Evolutionary conservation across 306 rosid species (phyloP), one percentile per base, ranked within the genome.

Genomic region (Morella rubra): DNA sequence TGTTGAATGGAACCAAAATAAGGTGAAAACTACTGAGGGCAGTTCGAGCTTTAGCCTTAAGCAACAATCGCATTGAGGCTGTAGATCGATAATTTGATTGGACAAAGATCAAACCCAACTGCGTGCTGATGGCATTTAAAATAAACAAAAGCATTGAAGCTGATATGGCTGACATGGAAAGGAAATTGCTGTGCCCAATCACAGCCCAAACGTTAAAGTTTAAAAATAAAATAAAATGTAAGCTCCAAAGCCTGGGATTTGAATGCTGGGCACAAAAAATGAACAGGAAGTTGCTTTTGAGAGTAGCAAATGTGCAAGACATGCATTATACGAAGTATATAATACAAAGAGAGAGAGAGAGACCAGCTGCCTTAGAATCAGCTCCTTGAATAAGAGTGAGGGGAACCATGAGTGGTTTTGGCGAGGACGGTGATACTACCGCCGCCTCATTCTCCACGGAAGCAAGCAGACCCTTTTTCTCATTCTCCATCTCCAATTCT

Each of bases 321-420:
- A 76, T 20, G 40, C 69, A 65, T 71, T 61, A 64, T 64, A 73
- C 14, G 32, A 19, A 58, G 20, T 40, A 50, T 11, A 44, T 32
- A 69, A 69, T 18, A 46, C 12, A 50, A 79, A 59, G 45, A 73
- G 72, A 44, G 52, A 78, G 73, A 42, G 69, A 56, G 53, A 72
- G 44, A 93, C 95, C 96, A 45, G 98, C 96, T 83, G 93, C 97
- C 50, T 82, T 86, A 50, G 91, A 84, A 84, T 82, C 87, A 81
- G 98, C 98, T 77, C 82, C 80, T 18, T 79, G 75, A 77, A 93
- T 91, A 27, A 93, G 97, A 87, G 93, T 83, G 83, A 89, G 93
- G 46, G 84, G 83, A 0, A 93, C 89, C 85, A 83, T 56, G 73
- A 93, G 90, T 73, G 93, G 90, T 24, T 65, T 27, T 7, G 85